Percentiles rank a stretch among this genome's conserved stretches.
phyloP scores from a whole-genome alignment of 2,329 filamentous ascomycete species.

The Fusarium compactum region DNA sequence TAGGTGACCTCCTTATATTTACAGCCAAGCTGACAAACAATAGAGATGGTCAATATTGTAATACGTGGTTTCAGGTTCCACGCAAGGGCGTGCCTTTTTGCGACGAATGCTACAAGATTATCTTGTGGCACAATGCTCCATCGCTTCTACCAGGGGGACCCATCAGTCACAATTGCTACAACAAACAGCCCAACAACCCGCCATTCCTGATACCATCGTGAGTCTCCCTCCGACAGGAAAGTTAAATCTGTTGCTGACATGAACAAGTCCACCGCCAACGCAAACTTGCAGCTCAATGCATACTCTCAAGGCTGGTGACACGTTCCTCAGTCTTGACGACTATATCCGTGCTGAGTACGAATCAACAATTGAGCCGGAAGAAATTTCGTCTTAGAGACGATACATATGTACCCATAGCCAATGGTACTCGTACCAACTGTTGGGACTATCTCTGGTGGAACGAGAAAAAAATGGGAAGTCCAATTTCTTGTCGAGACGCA shows the following conservation, averaged over 20 bases:
- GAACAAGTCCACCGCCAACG: not conserved
- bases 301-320: not conserved
- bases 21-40: no score
- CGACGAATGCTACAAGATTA: not conserved
- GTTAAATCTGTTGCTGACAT: not conserved
- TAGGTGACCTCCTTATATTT: no score
- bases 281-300: not conserved
- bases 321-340: not conserved
- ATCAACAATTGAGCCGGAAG: rapidly evolving
- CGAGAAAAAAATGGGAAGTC: not conserved
- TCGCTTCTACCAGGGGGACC: no score
- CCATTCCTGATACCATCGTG: not conserved
- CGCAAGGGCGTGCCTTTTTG: not conserved
- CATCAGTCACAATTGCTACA: no score
- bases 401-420: not conserved
- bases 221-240: not conserved
- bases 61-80: not conserved
- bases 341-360: not conserved
- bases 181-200: not conserved
- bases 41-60: not conserved
- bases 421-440: not conserved
- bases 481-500: not conserved
- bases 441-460: not conserved
- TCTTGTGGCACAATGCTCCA: not conserved
- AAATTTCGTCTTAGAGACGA: not conserved